Conservation (phyloP, 441 rosid species). For the Pelargonium australe region DNA sequence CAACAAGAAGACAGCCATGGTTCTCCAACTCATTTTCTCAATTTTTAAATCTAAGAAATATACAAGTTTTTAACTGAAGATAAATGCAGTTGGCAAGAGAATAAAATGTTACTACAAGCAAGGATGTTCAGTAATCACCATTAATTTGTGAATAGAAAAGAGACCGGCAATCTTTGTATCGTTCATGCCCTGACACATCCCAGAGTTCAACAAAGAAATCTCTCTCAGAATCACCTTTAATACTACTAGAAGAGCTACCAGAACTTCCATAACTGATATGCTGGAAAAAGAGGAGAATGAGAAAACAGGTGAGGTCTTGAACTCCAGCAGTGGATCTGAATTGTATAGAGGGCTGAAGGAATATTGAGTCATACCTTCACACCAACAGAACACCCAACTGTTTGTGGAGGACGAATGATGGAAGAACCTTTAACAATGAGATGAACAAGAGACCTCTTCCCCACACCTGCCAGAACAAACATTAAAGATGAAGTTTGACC, state of each 20-base stretch:
- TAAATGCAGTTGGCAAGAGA: not conserved
- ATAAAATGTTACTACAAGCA: not conserved
- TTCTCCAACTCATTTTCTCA: conserved; percentile 6
- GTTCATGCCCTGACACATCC: conserved; percentile 97
- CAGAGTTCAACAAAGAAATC: conserved; percentile 96
- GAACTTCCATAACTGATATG: conserved; percentile 67
- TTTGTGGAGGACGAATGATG: conserved; percentile 66
- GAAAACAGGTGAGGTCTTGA: conserved; percentile 19
- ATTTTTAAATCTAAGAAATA: not conserved
- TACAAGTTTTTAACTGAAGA: not conserved
- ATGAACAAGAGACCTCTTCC: conserved; percentile 91
- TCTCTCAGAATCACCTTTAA: conserved; percentile 82
- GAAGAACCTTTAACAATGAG: conserved; percentile 75
- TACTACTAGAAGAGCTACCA: conserved; percentile 86
- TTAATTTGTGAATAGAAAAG: conserved; percentile 87
- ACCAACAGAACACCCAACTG: conserved; percentile 89
- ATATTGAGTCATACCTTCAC: conserved; percentile 58
- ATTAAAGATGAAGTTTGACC: conserved; percentile 7
- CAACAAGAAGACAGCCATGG: not conserved
- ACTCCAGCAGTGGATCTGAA: conserved; percentile 20
- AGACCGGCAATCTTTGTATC: conserved; percentile 93
- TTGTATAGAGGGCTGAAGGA: conserved; percentile 8
- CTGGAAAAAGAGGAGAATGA: conserved; percentile 32
- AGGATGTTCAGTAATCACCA: conserved; percentile 40
- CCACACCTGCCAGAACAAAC: conserved; percentile 57